Evolutionary conservation across 768 basidiomycete genomes (phyloP), one percentile per base, ranked within the genome.

Genomic region (Coprinellus micaceus): DNA sequence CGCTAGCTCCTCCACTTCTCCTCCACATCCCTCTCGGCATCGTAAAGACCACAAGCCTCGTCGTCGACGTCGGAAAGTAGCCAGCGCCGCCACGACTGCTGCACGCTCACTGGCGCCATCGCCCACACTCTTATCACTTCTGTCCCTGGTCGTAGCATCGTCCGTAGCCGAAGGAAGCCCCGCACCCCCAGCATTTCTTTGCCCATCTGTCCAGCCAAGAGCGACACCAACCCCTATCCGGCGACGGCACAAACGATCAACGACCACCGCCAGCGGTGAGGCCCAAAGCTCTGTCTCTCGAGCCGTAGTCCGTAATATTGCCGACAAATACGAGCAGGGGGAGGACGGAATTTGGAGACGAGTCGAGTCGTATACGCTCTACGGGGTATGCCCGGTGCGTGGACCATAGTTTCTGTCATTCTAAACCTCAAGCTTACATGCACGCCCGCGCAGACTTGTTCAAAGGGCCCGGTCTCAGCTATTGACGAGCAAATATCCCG

Each of bases 381-480:
- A 85, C 61, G 88, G 89, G n/a, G 74, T 85, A 37, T 81, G 85
- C 64, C 58, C 71, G n/a, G 82, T 82, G 63, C 73, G 83, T 74
- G 53, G 19, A 29, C 40, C 19, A 33, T 36, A 17, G 53, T 53
- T 33, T 51, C 40, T 49, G 24, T 54, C 58, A 44, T 59, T 28
- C 28, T 24, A 29, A 30, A 19, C 24, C 40, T 45, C 43, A 45
- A 50, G 22, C 50, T 57, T 29, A 36, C 52, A 57, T 43, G 36
- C 30, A 21, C 15, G 39, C 25, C 7, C 43, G 29, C 49, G 24
- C 7, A 28, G 69, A 66, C 57, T 44, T 49, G 73, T 66, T 62
- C 60, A 54, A 58, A 63, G 62, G 50, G 58, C 33, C 60, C 68
- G 22, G 60, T 61, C 5, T 55, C 69, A 11, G 54, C 66, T 4